Evolutionary conservation across 2,329 filamentous ascomycete genomes (phyloP).

Genomic region (Ophiostoma australiae): DNA sequence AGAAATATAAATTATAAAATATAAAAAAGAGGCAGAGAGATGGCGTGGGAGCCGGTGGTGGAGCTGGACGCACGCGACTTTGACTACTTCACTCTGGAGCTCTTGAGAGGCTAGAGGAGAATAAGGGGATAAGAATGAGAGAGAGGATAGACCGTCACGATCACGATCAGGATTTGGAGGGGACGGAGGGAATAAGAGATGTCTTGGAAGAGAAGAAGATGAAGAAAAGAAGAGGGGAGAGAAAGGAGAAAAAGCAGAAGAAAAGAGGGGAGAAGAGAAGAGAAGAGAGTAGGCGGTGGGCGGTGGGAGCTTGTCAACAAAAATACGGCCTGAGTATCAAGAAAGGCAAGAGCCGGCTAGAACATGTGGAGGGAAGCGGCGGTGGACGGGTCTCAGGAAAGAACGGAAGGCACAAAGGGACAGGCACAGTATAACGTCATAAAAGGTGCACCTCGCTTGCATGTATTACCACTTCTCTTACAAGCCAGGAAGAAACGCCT

Average conservation of each 20-base stretch:
- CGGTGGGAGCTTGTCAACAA: constrained; percentile 13
- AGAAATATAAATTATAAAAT: background rate
- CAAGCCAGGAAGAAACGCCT: background rate
- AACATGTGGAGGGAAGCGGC: constrained; percentile 7
- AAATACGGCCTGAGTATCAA: constrained; percentile 4
- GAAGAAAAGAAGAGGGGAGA: background rate
- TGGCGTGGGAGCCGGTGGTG: background rate
- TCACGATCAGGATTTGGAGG: background rate
- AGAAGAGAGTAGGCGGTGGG: background rate
- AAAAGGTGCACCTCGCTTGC: background rate
- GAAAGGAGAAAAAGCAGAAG: background rate
- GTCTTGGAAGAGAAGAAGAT: background rate
- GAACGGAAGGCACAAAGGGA: background rate
- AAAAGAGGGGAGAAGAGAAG: background rate
- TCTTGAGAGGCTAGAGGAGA: background rate
- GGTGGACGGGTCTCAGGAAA: background rate
- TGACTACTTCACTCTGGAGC: constrained; percentile 5
- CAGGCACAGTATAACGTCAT: background rate
- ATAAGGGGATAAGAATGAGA: background rate
- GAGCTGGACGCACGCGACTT: constrained; percentile 7
- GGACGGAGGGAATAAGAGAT: background rate
- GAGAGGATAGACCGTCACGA: constrained; percentile 10
- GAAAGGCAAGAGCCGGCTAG: background rate
- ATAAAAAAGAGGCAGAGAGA: background rate
- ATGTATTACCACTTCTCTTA: background rate